Evolutionary conservation across 208 protist genomes (phyloP).

Genomic region (Trypanosoma boissoni): DNA sequence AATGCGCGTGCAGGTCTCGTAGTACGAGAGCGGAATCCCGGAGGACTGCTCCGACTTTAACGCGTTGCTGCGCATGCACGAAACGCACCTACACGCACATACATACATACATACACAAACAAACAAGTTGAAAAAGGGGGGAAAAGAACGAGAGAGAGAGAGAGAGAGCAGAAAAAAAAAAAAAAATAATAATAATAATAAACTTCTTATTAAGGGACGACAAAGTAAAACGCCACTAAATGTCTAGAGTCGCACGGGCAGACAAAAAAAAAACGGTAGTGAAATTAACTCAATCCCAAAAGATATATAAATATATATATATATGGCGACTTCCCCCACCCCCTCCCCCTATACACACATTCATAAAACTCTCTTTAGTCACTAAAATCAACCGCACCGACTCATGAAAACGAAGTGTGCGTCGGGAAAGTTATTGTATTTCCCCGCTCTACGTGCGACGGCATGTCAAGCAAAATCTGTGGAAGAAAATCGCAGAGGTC

Average conservation of each 20-base stretch:
- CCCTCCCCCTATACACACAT: too few relatives aligned
- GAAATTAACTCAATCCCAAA: too few relatives aligned
- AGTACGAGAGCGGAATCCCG: conserved; percentile 37
- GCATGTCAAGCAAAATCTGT: conserved; percentile 63
- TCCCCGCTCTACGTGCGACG: conserved; percentile 55
- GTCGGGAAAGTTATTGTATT: conserved; percentile 55
- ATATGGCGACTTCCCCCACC: too few relatives aligned
- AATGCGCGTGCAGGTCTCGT: conserved; percentile 42
- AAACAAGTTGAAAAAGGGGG: conserved; percentile 3
- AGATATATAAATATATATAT: too few relatives aligned
- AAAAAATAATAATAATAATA: conserved; percentile 11
- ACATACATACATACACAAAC: background rate
- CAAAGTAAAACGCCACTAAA: too few relatives aligned
- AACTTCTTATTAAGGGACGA: too few relatives aligned
- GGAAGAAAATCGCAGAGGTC: conserved; percentile 86
- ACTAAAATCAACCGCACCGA: background rate
- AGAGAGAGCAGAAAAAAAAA: conserved; percentile 9
- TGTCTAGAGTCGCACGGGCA: too few relatives aligned
- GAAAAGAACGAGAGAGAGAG: background rate
- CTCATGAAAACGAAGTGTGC: conserved; percentile 34
- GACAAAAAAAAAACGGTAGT: too few relatives aligned
- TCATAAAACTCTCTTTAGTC: too few relatives aligned
- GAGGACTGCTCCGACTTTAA: background rate
- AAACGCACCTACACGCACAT: conserved; percentile 1
- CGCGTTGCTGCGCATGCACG: background rate